phyloP scores from a whole-genome alignment of 176 grass and related monocot species.

The Olyra latifolia region DNA sequence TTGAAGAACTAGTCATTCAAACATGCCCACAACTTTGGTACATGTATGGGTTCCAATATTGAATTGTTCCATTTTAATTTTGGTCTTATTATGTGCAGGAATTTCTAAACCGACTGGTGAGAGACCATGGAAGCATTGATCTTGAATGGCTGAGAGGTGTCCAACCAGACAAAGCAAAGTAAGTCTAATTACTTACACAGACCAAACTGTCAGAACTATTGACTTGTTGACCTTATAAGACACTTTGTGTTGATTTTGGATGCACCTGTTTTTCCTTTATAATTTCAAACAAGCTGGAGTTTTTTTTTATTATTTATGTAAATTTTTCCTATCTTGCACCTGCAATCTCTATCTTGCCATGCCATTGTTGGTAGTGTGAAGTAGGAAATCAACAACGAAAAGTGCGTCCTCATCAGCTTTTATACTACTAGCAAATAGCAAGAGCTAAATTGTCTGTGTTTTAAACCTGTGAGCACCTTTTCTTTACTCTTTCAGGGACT shows the following conservation, averaged over 20 bases:
- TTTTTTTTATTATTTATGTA: too few species aligned
- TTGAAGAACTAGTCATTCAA: constrained; percentile 5
- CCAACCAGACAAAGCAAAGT: constrained; percentile 85
- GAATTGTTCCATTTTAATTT: neutral
- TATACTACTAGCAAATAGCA: neutral
- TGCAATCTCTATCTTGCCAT: neutral
- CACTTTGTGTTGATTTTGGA: neutral
- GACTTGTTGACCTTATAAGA: neutral
- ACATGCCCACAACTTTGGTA: neutral
- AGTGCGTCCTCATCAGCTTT: neutral
- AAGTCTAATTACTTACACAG: constrained; percentile 28
- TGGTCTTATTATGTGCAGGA: constrained; percentile 44
- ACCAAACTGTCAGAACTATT: constrained; percentile 18
- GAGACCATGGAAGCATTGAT: constrained; percentile 73
- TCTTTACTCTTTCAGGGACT: constrained; percentile 59
- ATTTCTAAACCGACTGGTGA: constrained; percentile 67
- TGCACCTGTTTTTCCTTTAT: neutral
- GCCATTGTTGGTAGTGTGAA: constrained; percentile 6
- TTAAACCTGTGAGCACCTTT: constrained; percentile 32
- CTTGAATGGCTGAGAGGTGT: constrained; percentile 84
- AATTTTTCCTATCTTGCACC: neutral
- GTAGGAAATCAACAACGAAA: neutral
- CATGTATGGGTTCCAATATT: neutral
- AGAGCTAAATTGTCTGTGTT: constrained; percentile 7
- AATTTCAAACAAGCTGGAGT: constrained; percentile 1